phyloP scores from a whole-genome alignment of 176 grass and related monocot species.

The Tillandsia leiboldiana region DNA sequence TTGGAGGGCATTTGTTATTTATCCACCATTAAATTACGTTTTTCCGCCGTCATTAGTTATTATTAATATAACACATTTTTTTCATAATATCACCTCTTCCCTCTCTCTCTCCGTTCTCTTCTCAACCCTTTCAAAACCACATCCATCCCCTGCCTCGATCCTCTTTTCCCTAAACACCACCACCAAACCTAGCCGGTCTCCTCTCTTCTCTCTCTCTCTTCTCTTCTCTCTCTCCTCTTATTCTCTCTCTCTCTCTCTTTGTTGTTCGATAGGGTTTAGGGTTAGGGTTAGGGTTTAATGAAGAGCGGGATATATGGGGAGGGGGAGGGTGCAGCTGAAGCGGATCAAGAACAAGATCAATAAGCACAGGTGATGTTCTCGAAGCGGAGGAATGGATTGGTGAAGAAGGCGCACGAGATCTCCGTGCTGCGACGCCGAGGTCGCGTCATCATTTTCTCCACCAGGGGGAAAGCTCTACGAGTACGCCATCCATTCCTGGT shows the following conservation, averaged over 20 bases:
- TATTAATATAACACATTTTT: slow-evolving; percentile 4
- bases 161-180: slow-evolving; percentile 11
- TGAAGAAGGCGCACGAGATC: slow-evolving; percentile 95
- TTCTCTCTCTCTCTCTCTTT: slow-evolving; percentile 1
- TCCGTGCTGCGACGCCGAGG: slow-evolving; percentile 94
- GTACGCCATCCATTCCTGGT: slow-evolving; percentile 62
- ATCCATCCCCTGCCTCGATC: neutral
- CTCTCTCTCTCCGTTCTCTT: too few relatives aligned
- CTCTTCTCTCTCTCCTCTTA: neutral
- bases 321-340: slow-evolving; percentile 93
- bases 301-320: slow-evolving; percentile 40
- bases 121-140: slow-evolving; percentile 26
- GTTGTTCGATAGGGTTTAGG: neutral
- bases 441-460: slow-evolving; percentile 87
- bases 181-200: neutral
- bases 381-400: slow-evolving; percentile 63
- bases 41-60: neutral
- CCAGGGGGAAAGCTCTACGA: slow-evolving; percentile 91
- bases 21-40: too few relatives aligned
- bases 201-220: too few relatives aligned
- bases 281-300: neutral
- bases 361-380: slow-evolving; percentile 90
- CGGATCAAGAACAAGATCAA: slow-evolving; percentile 98
- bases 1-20: neutral
- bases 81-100: slow-evolving; percentile 12